phyloP scores from a whole-genome alignment of 1,284 basidiomycete species.

The Tylopilus orsonianus region DNA sequence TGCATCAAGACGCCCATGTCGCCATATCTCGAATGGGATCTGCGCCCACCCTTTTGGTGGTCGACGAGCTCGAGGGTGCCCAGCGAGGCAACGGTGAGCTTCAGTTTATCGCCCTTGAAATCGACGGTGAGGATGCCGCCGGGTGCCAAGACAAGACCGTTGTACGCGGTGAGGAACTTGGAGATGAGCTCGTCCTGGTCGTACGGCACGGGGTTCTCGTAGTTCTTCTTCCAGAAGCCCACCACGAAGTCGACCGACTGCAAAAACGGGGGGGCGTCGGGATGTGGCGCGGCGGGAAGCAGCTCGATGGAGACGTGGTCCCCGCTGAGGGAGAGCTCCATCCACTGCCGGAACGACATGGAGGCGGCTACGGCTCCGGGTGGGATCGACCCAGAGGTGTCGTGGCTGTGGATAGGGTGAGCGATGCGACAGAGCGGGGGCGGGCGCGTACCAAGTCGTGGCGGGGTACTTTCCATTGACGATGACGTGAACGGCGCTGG shows the following conservation, averaged over 20 bases:
- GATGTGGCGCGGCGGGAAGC: constrained; percentile 57
- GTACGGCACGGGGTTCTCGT: constrained; percentile 71
- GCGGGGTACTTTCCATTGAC: constrained; percentile 69
- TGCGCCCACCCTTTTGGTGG: constrained; percentile 45
- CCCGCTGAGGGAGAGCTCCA: constrained; percentile 76
- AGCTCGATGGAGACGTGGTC: constrained; percentile 74
- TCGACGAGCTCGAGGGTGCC: constrained; percentile 69
- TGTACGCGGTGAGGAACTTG: constrained; percentile 70
- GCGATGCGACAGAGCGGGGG: neutral
- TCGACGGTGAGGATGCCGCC: constrained; percentile 86
- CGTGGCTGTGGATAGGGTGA: constrained; percentile 51
- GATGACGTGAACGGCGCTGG: constrained; percentile 69
- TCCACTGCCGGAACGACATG: constrained; percentile 77
- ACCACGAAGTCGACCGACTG: constrained; percentile 80
- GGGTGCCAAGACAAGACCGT: constrained; percentile 66
- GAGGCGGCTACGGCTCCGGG: constrained; percentile 69
- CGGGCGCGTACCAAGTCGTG: constrained; percentile 63
- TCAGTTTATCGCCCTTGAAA: constrained; percentile 86
- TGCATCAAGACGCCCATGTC: constrained; percentile 83
- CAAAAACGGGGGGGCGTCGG: constrained; percentile 66
- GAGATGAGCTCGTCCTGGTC: constrained; percentile 84
- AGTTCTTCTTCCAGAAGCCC: constrained; percentile 65
- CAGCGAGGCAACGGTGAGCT: constrained; percentile 69
- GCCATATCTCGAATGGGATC: constrained; percentile 24
- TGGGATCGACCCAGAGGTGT: constrained; percentile 67